phyloP scores from a whole-genome alignment of 176 grass and related monocot genomes.

The Cenchrus purpureus region DNA sequence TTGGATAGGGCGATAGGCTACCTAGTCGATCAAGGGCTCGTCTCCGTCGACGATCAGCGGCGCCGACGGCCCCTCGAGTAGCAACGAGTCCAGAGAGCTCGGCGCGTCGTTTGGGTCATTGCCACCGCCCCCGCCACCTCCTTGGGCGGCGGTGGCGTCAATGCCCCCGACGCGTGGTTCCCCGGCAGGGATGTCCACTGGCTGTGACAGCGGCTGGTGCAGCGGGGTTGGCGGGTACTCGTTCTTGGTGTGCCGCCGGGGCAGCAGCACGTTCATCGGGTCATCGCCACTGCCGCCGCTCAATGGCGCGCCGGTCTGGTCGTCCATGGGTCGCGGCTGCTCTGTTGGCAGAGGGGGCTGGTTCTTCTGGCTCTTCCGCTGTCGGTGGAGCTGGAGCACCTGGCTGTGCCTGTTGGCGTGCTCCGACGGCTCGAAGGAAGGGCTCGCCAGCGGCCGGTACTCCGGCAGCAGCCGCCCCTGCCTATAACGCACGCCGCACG shows the following conservation, averaged over 20 bases:
- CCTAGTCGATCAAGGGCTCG: constrained; percentile 44
- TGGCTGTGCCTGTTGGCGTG: constrained; percentile 74
- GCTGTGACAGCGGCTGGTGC: neutral
- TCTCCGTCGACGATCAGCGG: constrained; percentile 38
- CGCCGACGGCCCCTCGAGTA: constrained; percentile 48
- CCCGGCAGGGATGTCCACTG: neutral
- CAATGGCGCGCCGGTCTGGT: neutral
- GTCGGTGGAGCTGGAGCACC: constrained; percentile 62
- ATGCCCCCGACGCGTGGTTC: neutral
- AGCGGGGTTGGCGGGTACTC: neutral
- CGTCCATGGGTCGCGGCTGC: neutral
- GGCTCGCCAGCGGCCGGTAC: constrained; percentile 80
- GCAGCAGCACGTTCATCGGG: neutral
- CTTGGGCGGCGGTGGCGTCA: neutral
- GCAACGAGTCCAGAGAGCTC: constrained; percentile 32
- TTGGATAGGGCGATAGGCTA: neutral
- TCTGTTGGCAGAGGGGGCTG: neutral
- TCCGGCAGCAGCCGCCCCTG: constrained; percentile 79
- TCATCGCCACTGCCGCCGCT: neutral
- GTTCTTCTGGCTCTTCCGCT: neutral
- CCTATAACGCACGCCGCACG: constrained; percentile 73
- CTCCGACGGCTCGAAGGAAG: constrained; percentile 61
- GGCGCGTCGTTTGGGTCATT: neutral
- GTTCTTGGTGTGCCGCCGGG: neutral
- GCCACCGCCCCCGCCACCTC: neutral